Percentiles rank a stretch among this genome's conserved stretches.
These are phyloP conservation scores for Dysphania ambrosioides DNA, from an alignment of 148 eudicot genomes.

Conservation along the genomic window DNA sequence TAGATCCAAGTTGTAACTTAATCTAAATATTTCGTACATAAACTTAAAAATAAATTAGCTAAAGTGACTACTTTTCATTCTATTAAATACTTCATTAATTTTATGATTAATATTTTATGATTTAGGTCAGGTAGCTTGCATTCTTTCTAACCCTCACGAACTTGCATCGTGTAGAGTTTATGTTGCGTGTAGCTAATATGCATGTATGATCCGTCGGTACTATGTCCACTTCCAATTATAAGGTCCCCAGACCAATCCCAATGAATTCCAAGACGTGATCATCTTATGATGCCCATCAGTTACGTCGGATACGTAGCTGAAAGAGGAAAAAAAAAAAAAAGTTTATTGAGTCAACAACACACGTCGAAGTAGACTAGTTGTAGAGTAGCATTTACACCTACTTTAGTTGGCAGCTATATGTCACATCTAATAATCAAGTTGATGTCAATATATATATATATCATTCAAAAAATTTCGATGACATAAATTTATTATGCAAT, in stretches of 20 bases:
- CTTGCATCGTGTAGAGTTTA: background rate
- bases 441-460: background rate
- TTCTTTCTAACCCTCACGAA: background rate
- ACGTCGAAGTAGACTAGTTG: background rate
- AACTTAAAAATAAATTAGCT: no score
- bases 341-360: background rate
- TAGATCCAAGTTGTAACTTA: no score
- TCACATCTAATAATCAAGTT: conserved; percentile 17
- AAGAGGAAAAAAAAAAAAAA: background rate
- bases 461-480: background rate
- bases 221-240: background rate
- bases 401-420: conserved; percentile 14
- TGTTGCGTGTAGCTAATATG: background rate
- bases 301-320: background rate
- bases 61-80: no score
- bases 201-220: background rate
- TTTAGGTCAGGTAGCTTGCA: background rate
- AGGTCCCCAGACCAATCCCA: background rate
- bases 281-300: background rate
- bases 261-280: background rate
- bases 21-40: no score
- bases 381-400: conserved; percentile 6
- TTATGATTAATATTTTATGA: no score
- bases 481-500: background rate
- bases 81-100: no score